These are phyloP conservation scores for Periconia macrospinosa DNA, from an alignment of 2,329 filamentous ascomycete species.

Conservation along the genomic window DNA sequence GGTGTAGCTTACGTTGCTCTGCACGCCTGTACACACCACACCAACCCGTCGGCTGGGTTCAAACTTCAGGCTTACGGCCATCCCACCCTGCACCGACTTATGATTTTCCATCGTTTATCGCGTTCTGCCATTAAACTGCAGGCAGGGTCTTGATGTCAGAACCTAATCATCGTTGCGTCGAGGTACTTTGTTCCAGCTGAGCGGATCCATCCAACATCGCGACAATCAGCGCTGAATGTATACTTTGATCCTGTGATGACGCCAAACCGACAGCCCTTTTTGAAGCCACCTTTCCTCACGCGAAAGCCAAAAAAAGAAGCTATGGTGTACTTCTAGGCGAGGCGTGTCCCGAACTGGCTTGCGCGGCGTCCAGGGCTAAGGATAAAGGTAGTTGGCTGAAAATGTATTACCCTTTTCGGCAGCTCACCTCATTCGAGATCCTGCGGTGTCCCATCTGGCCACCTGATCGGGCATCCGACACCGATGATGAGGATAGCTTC, in stretches of 20 bases:
- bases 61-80: conserved; percentile 15
- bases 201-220: no score
- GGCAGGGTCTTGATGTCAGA: conserved; percentile 24
- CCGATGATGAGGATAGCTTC: not conserved
- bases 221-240: no score
- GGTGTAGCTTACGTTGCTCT: conserved; percentile 7
- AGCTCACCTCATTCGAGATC: not conserved
- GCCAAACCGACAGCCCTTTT: no score
- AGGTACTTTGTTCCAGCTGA: no score
- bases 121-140: conserved; percentile 19
- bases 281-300: no score
- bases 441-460: not conserved
- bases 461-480: not conserved
- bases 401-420: not conserved
- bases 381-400: not conserved
- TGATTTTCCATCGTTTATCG: conserved; percentile 15
- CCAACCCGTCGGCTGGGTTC: conserved; percentile 7
- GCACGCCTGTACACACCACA: conserved; percentile 6
- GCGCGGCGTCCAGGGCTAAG: not conserved
- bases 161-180: conserved; percentile 21
- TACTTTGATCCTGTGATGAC: no score
- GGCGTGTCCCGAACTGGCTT: no score
- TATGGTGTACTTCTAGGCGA: no score
- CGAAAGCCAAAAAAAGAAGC: no score
- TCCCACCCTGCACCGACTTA: conserved; percentile 7